These are phyloP conservation scores for Camellia oleifera DNA, from an alignment of 179 eudicot genomes.

Conservation along the genomic window DNA sequence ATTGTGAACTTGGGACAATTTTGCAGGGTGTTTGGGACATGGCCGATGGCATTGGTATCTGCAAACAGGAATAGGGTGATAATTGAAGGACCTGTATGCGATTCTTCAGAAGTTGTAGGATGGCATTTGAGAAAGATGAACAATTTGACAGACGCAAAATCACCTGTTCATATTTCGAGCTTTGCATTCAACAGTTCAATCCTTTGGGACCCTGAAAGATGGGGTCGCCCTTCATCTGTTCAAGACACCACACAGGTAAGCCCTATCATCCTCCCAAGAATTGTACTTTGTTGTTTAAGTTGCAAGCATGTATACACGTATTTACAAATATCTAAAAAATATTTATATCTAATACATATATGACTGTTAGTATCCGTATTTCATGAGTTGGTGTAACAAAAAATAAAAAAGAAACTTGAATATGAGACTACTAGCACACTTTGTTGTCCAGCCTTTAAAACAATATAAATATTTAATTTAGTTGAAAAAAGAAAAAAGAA, in stretches of 20 bases:
- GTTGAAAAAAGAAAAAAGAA: too few relatives aligned
- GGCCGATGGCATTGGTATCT: conserved; percentile 77
- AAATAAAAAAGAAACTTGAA: too few relatives aligned
- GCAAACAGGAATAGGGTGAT: conserved; percentile 57
- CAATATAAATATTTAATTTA: too few relatives aligned
- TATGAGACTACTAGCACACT: too few relatives aligned
- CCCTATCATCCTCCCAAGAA: not conserved
- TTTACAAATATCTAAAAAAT: too few relatives aligned
- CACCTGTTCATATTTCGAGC: conserved; percentile 66
- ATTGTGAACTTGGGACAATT: too few relatives aligned
- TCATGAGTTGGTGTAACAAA: too few relatives aligned
- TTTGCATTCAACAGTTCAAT: conserved; percentile 96
- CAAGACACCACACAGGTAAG: conserved; percentile 53
- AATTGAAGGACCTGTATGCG: conserved; percentile 88
- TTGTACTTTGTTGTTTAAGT: not conserved
- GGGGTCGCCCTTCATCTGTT: conserved; percentile 80
- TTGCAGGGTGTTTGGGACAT: conserved; percentile 84
- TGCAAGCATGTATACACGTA: too few relatives aligned
- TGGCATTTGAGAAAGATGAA: conserved; percentile 67
- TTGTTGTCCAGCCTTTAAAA: too few relatives aligned
- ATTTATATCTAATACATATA: too few relatives aligned
- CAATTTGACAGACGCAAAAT: conserved; percentile 26
- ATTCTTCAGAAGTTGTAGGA: conserved; percentile 72
- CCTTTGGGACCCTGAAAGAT: conserved; percentile 97
- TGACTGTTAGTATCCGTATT: too few relatives aligned